phyloP scores from a whole-genome alignment of 208 protist genomes.

The Acanthamoeba sp. region DNA sequence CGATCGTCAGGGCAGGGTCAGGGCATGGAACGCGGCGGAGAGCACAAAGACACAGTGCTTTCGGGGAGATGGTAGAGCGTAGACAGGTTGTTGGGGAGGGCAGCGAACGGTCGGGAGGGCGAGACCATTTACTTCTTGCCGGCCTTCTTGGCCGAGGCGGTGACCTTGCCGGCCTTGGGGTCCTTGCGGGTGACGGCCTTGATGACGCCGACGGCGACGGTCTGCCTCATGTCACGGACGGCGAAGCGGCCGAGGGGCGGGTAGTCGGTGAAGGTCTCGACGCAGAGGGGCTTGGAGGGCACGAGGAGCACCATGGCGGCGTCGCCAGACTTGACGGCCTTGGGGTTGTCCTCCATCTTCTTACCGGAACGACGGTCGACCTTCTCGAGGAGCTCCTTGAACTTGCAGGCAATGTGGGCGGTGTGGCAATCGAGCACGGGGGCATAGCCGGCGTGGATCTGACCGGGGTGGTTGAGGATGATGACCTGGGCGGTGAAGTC shows the following conservation, averaged over 20 bases:
- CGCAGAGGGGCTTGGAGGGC: slow-evolving; percentile 93
- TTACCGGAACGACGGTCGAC: slow-evolving; percentile 95
- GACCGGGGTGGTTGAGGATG: slow-evolving; percentile 94
- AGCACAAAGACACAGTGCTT: too few relatives aligned
- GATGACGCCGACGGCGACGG: slow-evolving; percentile 97
- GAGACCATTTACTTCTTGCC: slow-evolving; percentile 2
- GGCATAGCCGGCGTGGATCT: slow-evolving; percentile 93
- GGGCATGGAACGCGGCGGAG: too few relatives aligned
- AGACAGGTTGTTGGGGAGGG: background rate
- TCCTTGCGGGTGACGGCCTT: slow-evolving; percentile 87
- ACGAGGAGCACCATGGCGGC: slow-evolving; percentile 93
- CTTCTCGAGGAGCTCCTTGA: slow-evolving; percentile 93
- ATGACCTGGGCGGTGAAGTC: slow-evolving; percentile 95
- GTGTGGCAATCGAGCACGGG: slow-evolving; percentile 96
- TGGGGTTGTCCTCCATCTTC: slow-evolving; percentile 93
- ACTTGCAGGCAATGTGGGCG: slow-evolving; percentile 95
- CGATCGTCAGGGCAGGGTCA: too few relatives aligned
- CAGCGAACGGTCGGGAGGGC: background rate
- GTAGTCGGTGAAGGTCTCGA: slow-evolving; percentile 96
- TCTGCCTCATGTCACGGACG: slow-evolving; percentile 96
- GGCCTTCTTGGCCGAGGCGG: slow-evolving; percentile 3
- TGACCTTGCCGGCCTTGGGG: slow-evolving; percentile 17
- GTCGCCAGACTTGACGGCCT: slow-evolving; percentile 94
- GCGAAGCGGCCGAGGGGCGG: slow-evolving; percentile 97
- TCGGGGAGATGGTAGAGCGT: too few relatives aligned